Evolutionary conservation across 306 rosid genomes (phyloP), one percentile per base, ranked within the genome.

Genomic region (Cucumis cinereus): DNA sequence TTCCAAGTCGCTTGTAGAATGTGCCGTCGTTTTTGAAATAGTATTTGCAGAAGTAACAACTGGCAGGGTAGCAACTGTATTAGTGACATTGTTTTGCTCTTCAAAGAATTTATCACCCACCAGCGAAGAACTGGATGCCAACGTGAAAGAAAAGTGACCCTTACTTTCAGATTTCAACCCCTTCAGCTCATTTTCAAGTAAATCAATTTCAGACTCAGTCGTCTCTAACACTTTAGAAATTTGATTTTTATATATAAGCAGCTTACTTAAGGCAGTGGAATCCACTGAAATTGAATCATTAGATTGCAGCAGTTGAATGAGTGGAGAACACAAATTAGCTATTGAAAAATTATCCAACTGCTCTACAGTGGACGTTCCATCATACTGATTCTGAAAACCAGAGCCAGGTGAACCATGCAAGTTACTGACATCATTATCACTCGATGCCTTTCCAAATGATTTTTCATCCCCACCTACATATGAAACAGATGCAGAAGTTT

Each of bases 131-230:
- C 83, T 83, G 73, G 85, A 83, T 72, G 86, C 83, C 63, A 84
- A 88, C 23, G 91, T 87, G 82, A 35, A 49, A 5, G 79, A 79
- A 54, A 77, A 75, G 53, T 75, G 61, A 53, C 80, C 83, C 74
- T 81, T 79, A 58, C 83, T 67, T 15, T 74, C 87, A 54, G 86
- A 87, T 52, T 86, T 92, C 79, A 90, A 79, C 0, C 69, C 78
- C 88, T 88, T 95, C 33, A 89, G 82, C 80, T 95, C 92, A 66
- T 78, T 95, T 83, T 92, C 99, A 54, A 95, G 97, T 45, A 20
- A 83, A 88, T 95, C 99, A 83, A 92, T 90, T 87, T 95, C 98
- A 79, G 92, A 74, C 82, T 92, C 99, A 8, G 97, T 95, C 69
- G 83, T 79, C 88, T 92, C 99, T 89, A 95, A 49, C 20, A 83